Evolutionary conservation across 2,329 filamentous ascomycete species (phyloP), one percentile per base, ranked within the genome.

Genomic region (Ascocoryne sarcoides): DNA sequence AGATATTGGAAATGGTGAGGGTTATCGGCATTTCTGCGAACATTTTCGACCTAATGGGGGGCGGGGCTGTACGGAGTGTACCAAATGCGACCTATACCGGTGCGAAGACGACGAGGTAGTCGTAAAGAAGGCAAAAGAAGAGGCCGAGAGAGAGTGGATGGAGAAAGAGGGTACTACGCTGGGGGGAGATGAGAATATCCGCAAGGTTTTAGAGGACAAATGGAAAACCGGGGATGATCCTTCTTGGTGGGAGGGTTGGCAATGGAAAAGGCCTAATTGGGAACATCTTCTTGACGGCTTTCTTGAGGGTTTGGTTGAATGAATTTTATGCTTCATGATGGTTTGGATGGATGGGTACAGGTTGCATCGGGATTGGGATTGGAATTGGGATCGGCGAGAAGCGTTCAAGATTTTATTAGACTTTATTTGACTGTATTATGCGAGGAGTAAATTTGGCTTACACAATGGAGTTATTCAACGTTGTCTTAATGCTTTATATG

Each of bases 11-110:
- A 67, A 75, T 36, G 64, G 66, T 2, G 82, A 89, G 59, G 89
- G 90, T 1, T 96, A 98, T 62, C 73, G 79, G 29, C 92, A 98
- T 62, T 98, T 95, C 58, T 98, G 92, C 60, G 84, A 95, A 59
- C 92, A 96, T 63, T 96, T 96, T 61, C 75, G 92, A 7, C 82
- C 85, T 8, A 75, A 84, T 46, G 85, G 83, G 0, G 87, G 89
- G 36, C 68, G 70, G 15, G 73, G 75, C 10, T 98, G 92, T 60
- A 70, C 62, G 1, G 79, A 93, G 60, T 96, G 92, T 64, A 79
- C 81, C 31, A 79, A 77, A 54, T 90, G 84, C 62, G 87, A 88
- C 56, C 69, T 90, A 9, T 77, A 76, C 52, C 62, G 67, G 32
- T 84, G 81, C 65, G 83, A 89, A 63, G 73, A 79, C 40, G 84